These are phyloP conservation scores for Picochlorum costavermella DNA, from an alignment of 139 green algal genomes.

Conservation along the genomic window DNA sequence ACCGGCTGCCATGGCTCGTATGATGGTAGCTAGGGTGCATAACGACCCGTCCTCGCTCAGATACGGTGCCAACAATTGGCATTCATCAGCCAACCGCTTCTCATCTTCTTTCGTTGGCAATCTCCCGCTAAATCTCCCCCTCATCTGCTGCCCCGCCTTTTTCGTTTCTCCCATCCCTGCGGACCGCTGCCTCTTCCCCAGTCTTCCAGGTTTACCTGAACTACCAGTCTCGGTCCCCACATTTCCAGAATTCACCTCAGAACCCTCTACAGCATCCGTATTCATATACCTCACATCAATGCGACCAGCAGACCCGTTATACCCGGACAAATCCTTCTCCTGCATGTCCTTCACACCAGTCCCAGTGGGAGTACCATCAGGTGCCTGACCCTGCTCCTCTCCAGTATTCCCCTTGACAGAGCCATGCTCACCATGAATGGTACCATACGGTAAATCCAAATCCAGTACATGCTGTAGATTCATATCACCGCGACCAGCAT, in stretches of 20 bases:
- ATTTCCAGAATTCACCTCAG: not conserved
- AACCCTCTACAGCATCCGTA: not conserved
- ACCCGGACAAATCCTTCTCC: not conserved
- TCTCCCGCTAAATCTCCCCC: constrained; percentile 68
- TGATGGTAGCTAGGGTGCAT: constrained; percentile 74
- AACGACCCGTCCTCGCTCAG: constrained; percentile 58
- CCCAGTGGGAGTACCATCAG: too few species aligned
- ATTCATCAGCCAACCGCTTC: constrained; percentile 67
- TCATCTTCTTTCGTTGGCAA: constrained; percentile 79
- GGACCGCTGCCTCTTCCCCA: not conserved
- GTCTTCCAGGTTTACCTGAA: constrained; percentile 14
- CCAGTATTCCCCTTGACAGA: too few species aligned
- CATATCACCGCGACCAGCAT: too few species aligned
- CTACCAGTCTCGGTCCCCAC: constrained; percentile 20
- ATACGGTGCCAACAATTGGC: constrained; percentile 60
- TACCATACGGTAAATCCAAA: too few species aligned
- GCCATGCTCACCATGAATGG: too few species aligned
- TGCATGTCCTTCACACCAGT: too few species aligned
- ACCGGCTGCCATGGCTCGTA: constrained; percentile 65
- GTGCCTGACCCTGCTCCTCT: too few species aligned
- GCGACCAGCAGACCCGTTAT: not conserved
- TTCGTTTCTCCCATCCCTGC: not conserved
- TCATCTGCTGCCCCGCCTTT: constrained; percentile 28
- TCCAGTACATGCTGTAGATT: too few species aligned
- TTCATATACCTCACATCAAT: not conserved